Evolutionary conservation across 2,329 filamentous ascomycete genomes (phyloP), one percentile per base, ranked within the genome.

Genomic region (Alternaria sp.): DNA sequence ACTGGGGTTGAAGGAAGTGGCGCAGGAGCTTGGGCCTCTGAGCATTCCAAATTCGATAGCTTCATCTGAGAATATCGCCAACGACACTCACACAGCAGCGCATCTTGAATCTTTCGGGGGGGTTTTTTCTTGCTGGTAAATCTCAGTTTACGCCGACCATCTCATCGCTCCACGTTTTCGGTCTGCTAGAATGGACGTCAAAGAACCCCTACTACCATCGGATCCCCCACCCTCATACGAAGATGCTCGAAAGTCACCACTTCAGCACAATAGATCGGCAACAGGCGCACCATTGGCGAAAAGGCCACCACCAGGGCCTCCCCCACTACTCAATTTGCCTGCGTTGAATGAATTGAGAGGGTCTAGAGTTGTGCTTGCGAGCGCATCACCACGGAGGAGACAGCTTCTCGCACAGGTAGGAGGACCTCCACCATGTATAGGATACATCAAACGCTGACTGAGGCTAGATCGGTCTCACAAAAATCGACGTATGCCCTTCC

Each of bases 301-400:
- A 34, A 61, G 64, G 52, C 56, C 60, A 9, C 67, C 66, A 4
- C 62, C 59, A 28, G 66, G 68, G 54, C 82, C 82, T 13, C 86
- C 87, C 7, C 82, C 86, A 41, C 90, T 91, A 1, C 86, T 98
- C 61, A 85, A 92, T 61, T 84, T 98, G 17, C 93, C 94, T 14
- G 88, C 93, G 55, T 82, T 99, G 58, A 86, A 86, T 69, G 83
- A 89, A 71, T 86, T 99, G 64, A 88, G 90, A 72, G 85, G 85
- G 54, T 92, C 91, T 77, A 85, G 94, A 64, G 88, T 97, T 5
- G 91, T 99, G 67, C 88, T 99, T 28, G 95, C 95, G 51, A 97
- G 93, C 2, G 88, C 90, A 21, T 97, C 93, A 1, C 95, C 95
- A 0, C 85, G 95, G 42, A 86, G 95, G 53, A 90, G 89, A 77